Evolutionary conservation across 352 stramenopile species (phyloP).

Genomic region (Phytopythium montanum): DNA sequence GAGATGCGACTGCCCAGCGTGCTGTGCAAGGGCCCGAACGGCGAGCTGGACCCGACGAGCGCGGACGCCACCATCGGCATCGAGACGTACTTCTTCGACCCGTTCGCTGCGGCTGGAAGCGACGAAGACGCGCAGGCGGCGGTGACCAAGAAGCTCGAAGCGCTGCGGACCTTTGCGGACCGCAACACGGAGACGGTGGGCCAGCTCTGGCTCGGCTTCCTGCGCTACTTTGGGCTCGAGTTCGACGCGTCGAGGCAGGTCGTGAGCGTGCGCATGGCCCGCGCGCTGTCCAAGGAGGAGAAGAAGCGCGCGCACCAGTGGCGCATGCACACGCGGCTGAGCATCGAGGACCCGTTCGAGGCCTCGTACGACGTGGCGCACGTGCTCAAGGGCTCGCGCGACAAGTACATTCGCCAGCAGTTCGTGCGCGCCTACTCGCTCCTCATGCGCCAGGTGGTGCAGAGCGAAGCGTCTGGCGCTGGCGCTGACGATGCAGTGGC

Average conservation of each 20-base stretch:
- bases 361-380: slow-evolving; percentile 97
- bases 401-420: slow-evolving; percentile 86
- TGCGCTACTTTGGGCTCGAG: slow-evolving; percentile 65
- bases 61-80: slow-evolving; percentile 26
- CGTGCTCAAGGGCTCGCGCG: slow-evolving; percentile 89
- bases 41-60: slow-evolving; percentile 28
- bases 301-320: slow-evolving; percentile 65
- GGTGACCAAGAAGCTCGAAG: slow-evolving; percentile 11
- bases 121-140: slow-evolving; percentile 18
- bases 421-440: slow-evolving; percentile 69
- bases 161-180: slow-evolving; percentile 34
- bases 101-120: slow-evolving; percentile 38
- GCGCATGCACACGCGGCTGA: slow-evolving; percentile 73
- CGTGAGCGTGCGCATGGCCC: slow-evolving; percentile 65
- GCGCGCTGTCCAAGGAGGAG: slow-evolving; percentile 67
- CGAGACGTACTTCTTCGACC: slow-evolving; percentile 86
- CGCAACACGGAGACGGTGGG: slow-evolving; percentile 54
- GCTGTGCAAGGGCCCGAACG: slow-evolving; percentile 39
- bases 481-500: background rate
- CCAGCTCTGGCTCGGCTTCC: slow-evolving; percentile 69
- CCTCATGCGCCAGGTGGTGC: slow-evolving; percentile 44
- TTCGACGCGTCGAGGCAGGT: slow-evolving; percentile 72
- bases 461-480: slow-evolving; percentile 15
- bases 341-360: slow-evolving; percentile 99
- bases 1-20: slow-evolving; percentile 49